Base-by-base conservation (phyloP, 805 yeast genomes). In the Cyberlindnera mycetangii region DNA sequence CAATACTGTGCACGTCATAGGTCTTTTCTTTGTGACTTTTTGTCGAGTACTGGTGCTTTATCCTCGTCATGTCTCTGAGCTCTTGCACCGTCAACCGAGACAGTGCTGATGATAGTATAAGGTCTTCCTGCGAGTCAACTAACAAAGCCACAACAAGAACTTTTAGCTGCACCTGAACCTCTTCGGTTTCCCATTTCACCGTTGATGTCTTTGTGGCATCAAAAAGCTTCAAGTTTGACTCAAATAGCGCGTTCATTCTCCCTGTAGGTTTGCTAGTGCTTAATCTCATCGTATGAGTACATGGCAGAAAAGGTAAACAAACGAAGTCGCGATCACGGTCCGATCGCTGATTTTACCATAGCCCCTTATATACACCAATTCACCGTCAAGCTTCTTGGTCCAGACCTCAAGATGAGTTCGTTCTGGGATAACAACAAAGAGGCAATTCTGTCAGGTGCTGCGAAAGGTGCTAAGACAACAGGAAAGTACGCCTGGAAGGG, bases 341-440 rank as follows among this genome's bases (percentile, higher is more conserved):
- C 10, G 25, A 22, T 22, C 25, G 7, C 25, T 25, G 12, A 5
- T n/a, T 25, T 10, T n/a, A 25, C 28, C 28, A 25, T n/a, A n/a
- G n/a, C n/a, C n/a, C n/a, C n/a, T n/a, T n/a, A n/a, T n/a, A n/a
- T n/a, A n/a, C n/a, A n/a, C n/a, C n/a, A n/a, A n/a, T n/a, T n/a
- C n/a, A n/a, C n/a, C n/a, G n/a, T n/a, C n/a, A n/a, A n/a, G n/a
- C n/a, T n/a, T n/a, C n/a, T n/a, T n/a, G n/a, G n/a, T n/a, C n/a
- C n/a, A n/a, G n/a, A n/a, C 12, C 28, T 25, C 8, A 18, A 16
- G 11, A 55, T 54, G 59, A 52, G 58, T 22, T 31, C 36, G 32
- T 69, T 69, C 50, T 70, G 74, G 74, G 72, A 66, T 14, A 65
- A 67, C 34, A 69, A 70, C 53, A 70, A 70, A 42, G 74, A 58